phyloP scores from a whole-genome alignment of 495 filamentous ascomycete species.

The Cercophora sp. region DNA sequence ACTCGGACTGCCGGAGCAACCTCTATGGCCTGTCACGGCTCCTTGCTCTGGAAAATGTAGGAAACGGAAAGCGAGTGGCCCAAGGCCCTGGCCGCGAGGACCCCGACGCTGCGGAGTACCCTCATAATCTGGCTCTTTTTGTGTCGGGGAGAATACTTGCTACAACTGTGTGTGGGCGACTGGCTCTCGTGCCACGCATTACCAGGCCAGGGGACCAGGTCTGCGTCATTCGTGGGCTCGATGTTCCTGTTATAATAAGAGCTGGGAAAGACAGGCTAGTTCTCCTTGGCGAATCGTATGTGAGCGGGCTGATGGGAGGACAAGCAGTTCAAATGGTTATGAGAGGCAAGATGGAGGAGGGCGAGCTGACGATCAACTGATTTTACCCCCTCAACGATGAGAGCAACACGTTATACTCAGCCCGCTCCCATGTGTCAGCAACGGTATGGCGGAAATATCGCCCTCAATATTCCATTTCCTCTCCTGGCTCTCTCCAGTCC shows the following conservation, averaged over 20 bases:
- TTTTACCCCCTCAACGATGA: too few relatives aligned
- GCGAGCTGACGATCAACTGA: background rate
- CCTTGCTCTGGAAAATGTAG: too few relatives aligned
- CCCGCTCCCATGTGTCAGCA: too few relatives aligned
- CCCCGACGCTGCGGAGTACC: background rate
- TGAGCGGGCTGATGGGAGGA: background rate
- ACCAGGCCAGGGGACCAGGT: background rate
- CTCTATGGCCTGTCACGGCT: background rate
- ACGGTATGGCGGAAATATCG: too few relatives aligned
- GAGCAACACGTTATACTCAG: too few relatives aligned
- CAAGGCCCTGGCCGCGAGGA: background rate
- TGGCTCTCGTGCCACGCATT: background rate
- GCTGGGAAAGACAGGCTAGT: background rate
- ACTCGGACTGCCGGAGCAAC: background rate
- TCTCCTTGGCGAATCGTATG: background rate
- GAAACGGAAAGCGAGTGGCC: too few relatives aligned
- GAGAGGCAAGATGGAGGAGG: background rate
- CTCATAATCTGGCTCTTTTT: background rate
- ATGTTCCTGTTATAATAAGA: background rate
- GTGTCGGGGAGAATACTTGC: background rate
- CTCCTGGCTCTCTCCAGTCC: too few relatives aligned
- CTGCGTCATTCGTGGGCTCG: background rate
- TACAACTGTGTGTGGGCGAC: background rate
- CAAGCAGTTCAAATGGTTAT: background rate
- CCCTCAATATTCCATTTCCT: too few relatives aligned